Evolutionary conservation across 2,329 filamentous ascomycete species (phyloP), one percentile per base, ranked within the genome.

Genomic region (Phaeosphaeriaceae sp.): DNA sequence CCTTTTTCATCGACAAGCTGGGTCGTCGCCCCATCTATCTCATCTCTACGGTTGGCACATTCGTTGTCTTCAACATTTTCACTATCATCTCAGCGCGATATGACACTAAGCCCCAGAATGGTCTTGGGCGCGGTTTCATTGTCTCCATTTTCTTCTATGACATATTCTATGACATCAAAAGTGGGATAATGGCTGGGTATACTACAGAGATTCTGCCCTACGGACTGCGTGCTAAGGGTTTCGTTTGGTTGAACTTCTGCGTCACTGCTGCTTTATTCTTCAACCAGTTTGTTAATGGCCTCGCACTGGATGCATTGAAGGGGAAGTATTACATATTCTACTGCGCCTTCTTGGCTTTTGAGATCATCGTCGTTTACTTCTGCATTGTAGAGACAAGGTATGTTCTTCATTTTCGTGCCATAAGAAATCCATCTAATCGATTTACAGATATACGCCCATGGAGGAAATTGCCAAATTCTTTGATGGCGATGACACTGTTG

Each of bases 21-120:
- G 68, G 77, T 13, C 74, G 79, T 3, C 71, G 77, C 5, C 68
- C 68, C 16, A 70, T 80, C 2, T 80, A 76, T 61, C 61, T 80
- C 5, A 54, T 70, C 20, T 74, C 74, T 6, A 73, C 72, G 9
- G 59, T 60, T 6, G 76, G 77, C 21, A 80, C 79, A 72, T 55
- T 78, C 6, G 54, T 71, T 29, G 64, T 67, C 1, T 79, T 77
- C 56, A 68, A 76, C 35, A 60, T 77, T 46, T 73, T 74, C 60
- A 78, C 76, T 0, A 73, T 75, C 12, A 4, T 54, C 8, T 50
- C 50, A 3, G 77, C 72, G 6, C 42, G 52, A 2, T 58, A 53
- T 23, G 52, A 50, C 6, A 38, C 41, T 18, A 39, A 28, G 16
- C 49, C 52, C 2, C 21, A 20, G 21, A 37, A 46, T 6, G 37